Evolutionary conservation across 2,329 filamentous ascomycete species (phyloP).

Genomic region (Teratosphaeria gauchensis): DNA sequence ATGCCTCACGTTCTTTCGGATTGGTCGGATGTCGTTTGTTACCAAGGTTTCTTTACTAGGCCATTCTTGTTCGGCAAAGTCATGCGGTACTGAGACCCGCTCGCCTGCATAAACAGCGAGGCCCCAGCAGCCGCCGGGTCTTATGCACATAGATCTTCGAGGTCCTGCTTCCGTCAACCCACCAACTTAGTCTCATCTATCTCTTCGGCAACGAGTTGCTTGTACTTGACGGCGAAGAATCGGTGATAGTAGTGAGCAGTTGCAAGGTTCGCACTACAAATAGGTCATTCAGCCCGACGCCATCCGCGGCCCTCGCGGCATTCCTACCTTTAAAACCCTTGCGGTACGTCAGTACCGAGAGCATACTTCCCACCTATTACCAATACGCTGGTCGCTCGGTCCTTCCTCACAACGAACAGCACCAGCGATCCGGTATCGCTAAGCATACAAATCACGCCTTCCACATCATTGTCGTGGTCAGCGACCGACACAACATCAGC

Average conservation of each 20-base stretch:
- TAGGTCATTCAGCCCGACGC: background rate
- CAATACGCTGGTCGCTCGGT: background rate
- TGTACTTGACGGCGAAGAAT: background rate
- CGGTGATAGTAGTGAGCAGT: background rate
- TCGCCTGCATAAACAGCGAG: background rate
- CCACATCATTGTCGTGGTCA: background rate
- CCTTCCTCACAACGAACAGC: background rate
- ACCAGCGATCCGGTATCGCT: background rate
- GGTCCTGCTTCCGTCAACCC: background rate
- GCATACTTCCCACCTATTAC: background rate
- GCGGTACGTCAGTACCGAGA: background rate
- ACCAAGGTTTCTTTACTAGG: background rate
- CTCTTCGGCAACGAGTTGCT: too few species aligned
- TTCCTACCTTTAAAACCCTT: background rate
- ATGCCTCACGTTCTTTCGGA: background rate
- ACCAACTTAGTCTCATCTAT: background rate
- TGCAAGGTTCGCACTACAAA: background rate
- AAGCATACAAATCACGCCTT: background rate
- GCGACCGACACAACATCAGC: background rate
- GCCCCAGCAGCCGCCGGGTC: background rate
- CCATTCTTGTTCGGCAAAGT: background rate
- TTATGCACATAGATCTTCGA: background rate
- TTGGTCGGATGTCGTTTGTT: background rate
- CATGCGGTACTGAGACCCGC: background rate
- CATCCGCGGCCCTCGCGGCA: background rate